Evolutionary conservation across 164 flowering plant species (phyloP).

Genomic region (Aristolochia contorta): DNA sequence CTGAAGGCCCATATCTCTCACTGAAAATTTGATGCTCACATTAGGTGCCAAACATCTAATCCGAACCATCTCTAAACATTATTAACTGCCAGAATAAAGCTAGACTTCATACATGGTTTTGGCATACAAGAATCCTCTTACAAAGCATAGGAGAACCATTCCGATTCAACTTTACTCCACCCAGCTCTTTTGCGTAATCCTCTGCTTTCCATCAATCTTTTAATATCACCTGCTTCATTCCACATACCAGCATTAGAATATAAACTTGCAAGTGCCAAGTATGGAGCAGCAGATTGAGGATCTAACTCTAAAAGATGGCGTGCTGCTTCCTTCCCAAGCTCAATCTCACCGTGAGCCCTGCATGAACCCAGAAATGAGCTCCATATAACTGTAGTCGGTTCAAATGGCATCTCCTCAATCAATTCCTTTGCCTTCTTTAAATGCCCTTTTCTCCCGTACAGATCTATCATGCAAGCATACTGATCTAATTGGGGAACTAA

Average conservation of each 20-base stretch:
- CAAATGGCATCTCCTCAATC: conserved; percentile 38
- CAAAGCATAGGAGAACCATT: not conserved
- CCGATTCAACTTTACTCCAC: conserved; percentile 37
- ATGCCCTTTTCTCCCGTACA: conserved; percentile 35
- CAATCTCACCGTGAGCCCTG: conserved; percentile 28
- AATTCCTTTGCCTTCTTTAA: conserved; percentile 34
- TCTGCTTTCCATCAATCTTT: conserved; percentile 25
- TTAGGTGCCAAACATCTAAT: too few species aligned
- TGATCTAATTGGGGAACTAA: conserved; percentile 39
- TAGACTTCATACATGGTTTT: too few species aligned
- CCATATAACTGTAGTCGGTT: conserved; percentile 36
- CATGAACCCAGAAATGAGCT: conserved; percentile 41
- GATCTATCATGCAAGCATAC: conserved; percentile 43
- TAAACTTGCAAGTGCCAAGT: conserved; percentile 27
- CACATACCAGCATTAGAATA: conserved; percentile 39
- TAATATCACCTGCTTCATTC: conserved; percentile 23
- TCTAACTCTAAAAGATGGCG: conserved; percentile 23
- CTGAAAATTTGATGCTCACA: too few species aligned
- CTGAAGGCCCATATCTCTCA: too few species aligned
- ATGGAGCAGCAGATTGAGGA: conserved; percentile 22
- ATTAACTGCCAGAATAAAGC: too few species aligned
- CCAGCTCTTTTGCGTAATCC: conserved; percentile 26
- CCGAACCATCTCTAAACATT: too few species aligned
- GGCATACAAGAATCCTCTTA: too few species aligned
- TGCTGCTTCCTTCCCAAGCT: conserved; percentile 35